phyloP scores from a whole-genome alignment of 106 monocot genomes.

The Chionographis japonica region DNA sequence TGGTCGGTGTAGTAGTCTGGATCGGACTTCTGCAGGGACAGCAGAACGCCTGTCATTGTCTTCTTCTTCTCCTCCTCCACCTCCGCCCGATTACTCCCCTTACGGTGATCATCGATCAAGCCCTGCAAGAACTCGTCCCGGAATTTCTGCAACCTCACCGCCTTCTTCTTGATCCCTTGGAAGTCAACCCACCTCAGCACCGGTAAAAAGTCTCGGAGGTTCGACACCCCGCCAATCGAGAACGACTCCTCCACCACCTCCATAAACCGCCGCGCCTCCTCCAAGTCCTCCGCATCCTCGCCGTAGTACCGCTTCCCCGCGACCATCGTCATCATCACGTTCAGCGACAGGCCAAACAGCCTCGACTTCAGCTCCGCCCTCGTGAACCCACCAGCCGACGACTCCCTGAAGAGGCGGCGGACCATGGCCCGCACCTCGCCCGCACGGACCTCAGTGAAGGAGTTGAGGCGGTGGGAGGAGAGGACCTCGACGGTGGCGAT shows the following conservation, averaged over 20 bases:
- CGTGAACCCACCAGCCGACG: not conserved
- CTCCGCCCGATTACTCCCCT: not conserved
- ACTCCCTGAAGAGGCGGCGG: slow-evolving; percentile 2
- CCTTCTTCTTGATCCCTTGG: slow-evolving; percentile 17
- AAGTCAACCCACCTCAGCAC: slow-evolving; percentile 22
- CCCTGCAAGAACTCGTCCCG: slow-evolving; percentile 27
- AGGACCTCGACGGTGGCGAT: slow-evolving; percentile 36
- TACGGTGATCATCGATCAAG: slow-evolving; percentile 24
- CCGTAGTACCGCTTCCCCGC: slow-evolving; percentile 30
- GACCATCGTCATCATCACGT: slow-evolving; percentile 35
- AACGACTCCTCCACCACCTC: slow-evolving; percentile 25
- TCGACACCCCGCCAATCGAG: slow-evolving; percentile 1
- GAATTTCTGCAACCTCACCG: slow-evolving; percentile 1
- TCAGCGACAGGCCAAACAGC: slow-evolving; percentile 36
- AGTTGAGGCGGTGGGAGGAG: slow-evolving; percentile 29
- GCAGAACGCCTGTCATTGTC: slow-evolving; percentile 24
- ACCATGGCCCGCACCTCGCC: slow-evolving; percentile 25
- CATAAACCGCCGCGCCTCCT: slow-evolving; percentile 10
- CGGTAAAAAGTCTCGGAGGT: slow-evolving; percentile 32
- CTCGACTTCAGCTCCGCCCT: slow-evolving; percentile 32
- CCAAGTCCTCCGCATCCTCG: not conserved
- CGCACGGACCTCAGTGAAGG: slow-evolving; percentile 5
- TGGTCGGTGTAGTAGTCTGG: slow-evolving; percentile 30
- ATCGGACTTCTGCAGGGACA: slow-evolving; percentile 27
- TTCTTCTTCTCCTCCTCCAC: not conserved